Base-by-base conservation (phyloP, 176 grass and related monocot species). In the Bromus sterilis region DNA sequence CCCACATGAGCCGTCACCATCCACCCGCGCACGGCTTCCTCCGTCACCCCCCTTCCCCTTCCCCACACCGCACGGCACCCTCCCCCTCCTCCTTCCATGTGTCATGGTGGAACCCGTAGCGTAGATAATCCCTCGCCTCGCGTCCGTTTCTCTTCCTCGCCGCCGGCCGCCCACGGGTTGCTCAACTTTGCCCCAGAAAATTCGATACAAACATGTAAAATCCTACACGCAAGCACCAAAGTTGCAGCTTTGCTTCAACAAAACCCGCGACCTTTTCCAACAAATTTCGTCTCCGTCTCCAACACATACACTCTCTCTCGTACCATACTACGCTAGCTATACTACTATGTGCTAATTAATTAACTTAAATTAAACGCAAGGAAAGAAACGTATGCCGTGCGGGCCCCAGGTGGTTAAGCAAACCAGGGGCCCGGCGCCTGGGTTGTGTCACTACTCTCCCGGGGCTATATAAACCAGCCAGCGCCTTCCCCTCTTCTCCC, bases 391-490 rank as follows among this genome's bases (percentile, higher is more conserved):
- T 21, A 2, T 26, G 26, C 26, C 1, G 77, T 12, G 82, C 14
- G 77, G 77, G 71, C 20, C 78, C 87, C 62, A 71, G 61, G 32
- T 53, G 59, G 39, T 28, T 40, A 30, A 7, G 37, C 53, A 65
- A 44, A 82, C 13, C 68, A 51, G 41, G 60, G 35, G 23, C 2
- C 62, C 37, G 0, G 39, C 16, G 9, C 34, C 9, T 20, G 59
- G 58, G 21, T 44, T 37, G 26, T 29, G 70, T 16, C 70, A 49
- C 33, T 33, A 16, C 26, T 23, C 66, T 25, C 66, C 35, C 5
- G 20, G 11, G 9, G 35, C 86, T 85, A 81, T 77, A 85, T 81
- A 81, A 64, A n/a, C n/a, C n/a, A n/a, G n/a, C n/a, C 71, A 1
- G 3, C 6, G 9, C 30, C 37, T 3, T 15, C 32, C 15, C 10